Evolutionary conservation across 1,139 yeast genomes (phyloP), one percentile per base, ranked within the genome.

Genomic region (Sugiyamaella neomexicana): DNA sequence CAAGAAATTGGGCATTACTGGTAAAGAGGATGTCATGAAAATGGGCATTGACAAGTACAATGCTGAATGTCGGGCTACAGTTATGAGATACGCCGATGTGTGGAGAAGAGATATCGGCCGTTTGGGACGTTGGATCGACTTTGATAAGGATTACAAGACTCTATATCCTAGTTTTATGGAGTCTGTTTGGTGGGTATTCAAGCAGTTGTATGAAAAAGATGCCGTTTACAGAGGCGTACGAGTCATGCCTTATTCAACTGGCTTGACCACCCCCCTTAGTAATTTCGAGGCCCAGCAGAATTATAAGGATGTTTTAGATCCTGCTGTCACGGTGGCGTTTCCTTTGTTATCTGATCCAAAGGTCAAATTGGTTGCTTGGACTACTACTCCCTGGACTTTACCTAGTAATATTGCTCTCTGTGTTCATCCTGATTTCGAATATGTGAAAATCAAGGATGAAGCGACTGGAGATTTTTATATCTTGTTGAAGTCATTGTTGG

Each of bases 351-450:
- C 82, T 60, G 95, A 91, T 66, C 89, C 87, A 61, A 82, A 86
- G 66, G 89, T 96, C 55, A 77, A 80, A 62, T 77, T 93, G 63
- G 91, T 93, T 47, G 99, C 98, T 15, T 93, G 99, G 99, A 93
- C 99, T 45, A 93, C 99, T 60, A 93, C 99, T 39, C 99, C 99
- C 52, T 93, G 99, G 99, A 95, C 99, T 50, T 79, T 93, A 68
- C 99, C 99, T 46, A 88, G 97, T 25, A 93, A 93, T 73, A 75
- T 93, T 69, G 95, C 93, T 13, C 80, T 93, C 60, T 91, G 96
- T 67, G 98, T 93, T 46, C 82, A 93, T 75, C 96, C 97, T 52
- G 82, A 83, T 20, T 85, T 89, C 61, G 98, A 90, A 73, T 93
- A 93, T 68, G 87, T 88, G 63, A 95, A 93, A 77, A 87, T 95